Percentiles rank a stretch among this genome's conserved stretches.
phyloP scores from a whole-genome alignment of 768 basidiomycete species.

The Suillus ampliporus region DNA sequence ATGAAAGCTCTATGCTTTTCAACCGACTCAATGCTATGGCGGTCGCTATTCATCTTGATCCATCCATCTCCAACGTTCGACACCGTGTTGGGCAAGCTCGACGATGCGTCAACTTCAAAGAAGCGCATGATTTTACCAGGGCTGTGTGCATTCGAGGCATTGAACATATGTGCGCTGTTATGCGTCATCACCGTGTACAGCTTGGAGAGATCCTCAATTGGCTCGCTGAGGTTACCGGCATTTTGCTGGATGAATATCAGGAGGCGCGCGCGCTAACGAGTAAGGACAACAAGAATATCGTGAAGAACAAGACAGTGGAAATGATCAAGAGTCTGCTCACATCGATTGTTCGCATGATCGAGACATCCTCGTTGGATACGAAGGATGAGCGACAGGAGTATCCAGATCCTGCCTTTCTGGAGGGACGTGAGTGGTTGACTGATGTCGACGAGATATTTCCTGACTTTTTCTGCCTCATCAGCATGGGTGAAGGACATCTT shows the following conservation, averaged over 20 bases:
- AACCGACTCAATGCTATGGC: slow-evolving; percentile 82
- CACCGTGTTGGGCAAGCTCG: slow-evolving; percentile 68
- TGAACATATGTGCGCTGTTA: slow-evolving; percentile 69
- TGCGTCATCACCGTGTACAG: slow-evolving; percentile 56
- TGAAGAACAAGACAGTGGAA: slow-evolving; percentile 37
- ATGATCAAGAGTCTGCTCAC: slow-evolving; percentile 61
- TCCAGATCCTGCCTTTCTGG: slow-evolving; percentile 66
- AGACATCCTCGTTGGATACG: slow-evolving; percentile 45
- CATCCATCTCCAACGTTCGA: slow-evolving; percentile 48
- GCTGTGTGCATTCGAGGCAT: slow-evolving; percentile 77
- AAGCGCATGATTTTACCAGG: slow-evolving; percentile 66
- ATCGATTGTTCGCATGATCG: slow-evolving; percentile 58
- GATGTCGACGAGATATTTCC: slow-evolving; percentile 3
- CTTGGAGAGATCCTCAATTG: slow-evolving; percentile 63
- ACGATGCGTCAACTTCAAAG: slow-evolving; percentile 69
- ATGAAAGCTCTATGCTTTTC: slow-evolving; percentile 75
- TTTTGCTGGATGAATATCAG: slow-evolving; percentile 62
- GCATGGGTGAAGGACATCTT: slow-evolving; percentile 65
- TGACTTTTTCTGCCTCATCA: slow-evolving; percentile 33
- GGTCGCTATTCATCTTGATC: slow-evolving; percentile 72
- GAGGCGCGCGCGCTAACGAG: slow-evolving; percentile 28
- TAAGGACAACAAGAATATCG: slow-evolving; percentile 17
- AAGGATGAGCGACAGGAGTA: slow-evolving; percentile 47
- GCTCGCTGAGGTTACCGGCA: slow-evolving; percentile 62
- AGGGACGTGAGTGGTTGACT: slow-evolving; percentile 49